Percentiles rank a stretch among this genome's conserved stretches.
Evolutionary conservation across 179 eudicot species (phyloP).

Genomic region (Beta lomatogona): DNA sequence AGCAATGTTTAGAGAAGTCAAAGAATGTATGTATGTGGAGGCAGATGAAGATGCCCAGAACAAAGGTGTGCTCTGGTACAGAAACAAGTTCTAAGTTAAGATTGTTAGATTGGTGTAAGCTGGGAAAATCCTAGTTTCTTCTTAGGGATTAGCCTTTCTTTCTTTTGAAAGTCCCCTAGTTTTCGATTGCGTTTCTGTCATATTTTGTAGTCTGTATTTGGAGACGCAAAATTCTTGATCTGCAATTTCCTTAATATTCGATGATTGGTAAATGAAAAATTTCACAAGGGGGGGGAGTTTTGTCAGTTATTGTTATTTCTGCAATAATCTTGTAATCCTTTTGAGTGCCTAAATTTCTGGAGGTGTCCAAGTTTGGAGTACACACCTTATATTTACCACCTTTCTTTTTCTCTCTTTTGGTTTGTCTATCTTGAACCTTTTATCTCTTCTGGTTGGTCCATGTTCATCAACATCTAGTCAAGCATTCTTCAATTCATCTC

Average conservation of each 20-base stretch:
- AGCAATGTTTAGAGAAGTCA: slow-evolving; percentile 60
- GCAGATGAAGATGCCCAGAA: slow-evolving; percentile 39
- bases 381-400: too few relatives aligned
- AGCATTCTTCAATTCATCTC: too few relatives aligned
- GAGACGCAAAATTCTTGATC: background rate
- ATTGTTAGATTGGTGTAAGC: slow-evolving; percentile 2
- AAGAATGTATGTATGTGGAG: slow-evolving; percentile 60
- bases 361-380: too few relatives aligned
- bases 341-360: background rate
- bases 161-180: background rate
- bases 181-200: slow-evolving; percentile 4
- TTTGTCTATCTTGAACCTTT: too few relatives aligned
- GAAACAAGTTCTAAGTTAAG: slow-evolving; percentile 41
- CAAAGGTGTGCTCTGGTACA: slow-evolving; percentile 47
- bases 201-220: slow-evolving; percentile 7
- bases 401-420: too few relatives aligned
- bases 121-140: slow-evolving; percentile 18
- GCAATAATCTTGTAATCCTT: slow-evolving; percentile 25
- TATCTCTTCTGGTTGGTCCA: too few relatives aligned
- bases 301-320: slow-evolving; percentile 20
- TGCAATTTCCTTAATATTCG: background rate
- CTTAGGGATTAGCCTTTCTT: background rate
- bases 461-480: too few relatives aligned
- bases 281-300: background rate
- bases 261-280: background rate